phyloP scores from a whole-genome alignment of 2,329 filamentous ascomycete genomes.

The Fusarium sp. region DNA sequence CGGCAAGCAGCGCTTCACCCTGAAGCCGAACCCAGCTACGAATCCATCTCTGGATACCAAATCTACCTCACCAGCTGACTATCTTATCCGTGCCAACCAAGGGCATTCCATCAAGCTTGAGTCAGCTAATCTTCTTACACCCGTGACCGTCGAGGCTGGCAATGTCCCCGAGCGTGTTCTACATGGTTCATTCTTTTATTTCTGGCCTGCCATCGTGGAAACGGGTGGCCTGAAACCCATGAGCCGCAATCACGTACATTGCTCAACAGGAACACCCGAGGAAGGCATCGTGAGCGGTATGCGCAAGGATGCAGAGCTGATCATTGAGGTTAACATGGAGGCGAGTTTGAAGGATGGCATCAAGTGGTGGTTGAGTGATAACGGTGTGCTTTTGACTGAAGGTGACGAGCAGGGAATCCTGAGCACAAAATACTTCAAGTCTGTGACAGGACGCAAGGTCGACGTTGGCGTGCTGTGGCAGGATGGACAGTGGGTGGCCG shows the following conservation, averaged over 20 bases:
- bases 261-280: constrained; percentile 77
- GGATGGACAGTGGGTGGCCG: constrained; percentile 72
- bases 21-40: constrained; percentile 66
- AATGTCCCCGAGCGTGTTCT: constrained; percentile 76
- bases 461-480: constrained; percentile 75
- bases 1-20: constrained; percentile 90
- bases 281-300: constrained; percentile 79
- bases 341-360: constrained; percentile 72
- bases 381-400: constrained; percentile 78
- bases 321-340: constrained; percentile 81
- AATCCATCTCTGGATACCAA: constrained; percentile 40
- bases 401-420: constrained; percentile 70
- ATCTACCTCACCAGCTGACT: constrained; percentile 69
- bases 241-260: constrained; percentile 90
- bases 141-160: constrained; percentile 68
- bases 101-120: constrained; percentile 87
- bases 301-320: constrained; percentile 78
- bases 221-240: constrained; percentile 83
- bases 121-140: constrained; percentile 75
- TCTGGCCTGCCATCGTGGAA: constrained; percentile 80
- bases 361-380: constrained; percentile 82
- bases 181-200: constrained; percentile 88
- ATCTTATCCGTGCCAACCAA: constrained; percentile 94
- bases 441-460: constrained; percentile 71
- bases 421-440: constrained; percentile 74